A percentile compares a stretch with the other conserved stretches of the same genome.
These are phyloP conservation scores for Ustilago loliicola DNA, from an alignment of 1,284 basidiomycete species.

Conservation along the genomic window DNA sequence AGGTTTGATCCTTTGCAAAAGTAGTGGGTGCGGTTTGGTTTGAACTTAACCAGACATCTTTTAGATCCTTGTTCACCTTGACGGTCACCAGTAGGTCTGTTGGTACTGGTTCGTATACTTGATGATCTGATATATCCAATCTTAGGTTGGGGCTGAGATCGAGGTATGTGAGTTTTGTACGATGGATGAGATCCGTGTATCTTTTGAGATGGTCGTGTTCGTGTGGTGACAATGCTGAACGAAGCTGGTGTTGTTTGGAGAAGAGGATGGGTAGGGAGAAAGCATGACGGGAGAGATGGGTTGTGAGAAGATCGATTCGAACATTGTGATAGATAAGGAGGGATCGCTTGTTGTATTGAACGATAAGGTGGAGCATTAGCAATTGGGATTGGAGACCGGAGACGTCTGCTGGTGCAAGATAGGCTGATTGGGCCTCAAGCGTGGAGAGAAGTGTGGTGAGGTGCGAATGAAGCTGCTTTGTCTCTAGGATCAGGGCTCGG, in stretches of 20 bases:
- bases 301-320: slow-evolving; percentile 75
- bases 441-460: slow-evolving; percentile 73
- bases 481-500: slow-evolving; percentile 87
- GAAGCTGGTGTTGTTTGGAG: slow-evolving; percentile 3
- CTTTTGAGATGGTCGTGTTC: slow-evolving; percentile 30
- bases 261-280: slow-evolving; percentile 22
- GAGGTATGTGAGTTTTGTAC: slow-evolving; percentile 26
- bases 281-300: slow-evolving; percentile 9
- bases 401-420: slow-evolving; percentile 67
- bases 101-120: slow-evolving; percentile 25
- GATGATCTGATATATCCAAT: slow-evolving; percentile 23
- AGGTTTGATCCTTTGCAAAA: slow-evolving; percentile 35
- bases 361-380: slow-evolving; percentile 87
- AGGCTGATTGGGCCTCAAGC: slow-evolving; percentile 68
- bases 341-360: slow-evolving; percentile 91
- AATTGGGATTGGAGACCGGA: slow-evolving; percentile 77
- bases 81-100: slow-evolving; percentile 30
- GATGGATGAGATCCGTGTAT: slow-evolving; percentile 27
- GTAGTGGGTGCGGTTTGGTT: slow-evolving; percentile 23
- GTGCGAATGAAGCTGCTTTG: slow-evolving; percentile 81
- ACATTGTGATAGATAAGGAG: slow-evolving; percentile 90
- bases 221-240: slow-evolving; percentile 10
- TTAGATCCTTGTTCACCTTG: slow-evolving; percentile 28
- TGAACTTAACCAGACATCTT: slow-evolving; percentile 31
- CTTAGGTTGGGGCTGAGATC: slow-evolving; percentile 15